Conservation (phyloP, 139 green algal genomes). For the Klebsormidium nitens region DNA sequence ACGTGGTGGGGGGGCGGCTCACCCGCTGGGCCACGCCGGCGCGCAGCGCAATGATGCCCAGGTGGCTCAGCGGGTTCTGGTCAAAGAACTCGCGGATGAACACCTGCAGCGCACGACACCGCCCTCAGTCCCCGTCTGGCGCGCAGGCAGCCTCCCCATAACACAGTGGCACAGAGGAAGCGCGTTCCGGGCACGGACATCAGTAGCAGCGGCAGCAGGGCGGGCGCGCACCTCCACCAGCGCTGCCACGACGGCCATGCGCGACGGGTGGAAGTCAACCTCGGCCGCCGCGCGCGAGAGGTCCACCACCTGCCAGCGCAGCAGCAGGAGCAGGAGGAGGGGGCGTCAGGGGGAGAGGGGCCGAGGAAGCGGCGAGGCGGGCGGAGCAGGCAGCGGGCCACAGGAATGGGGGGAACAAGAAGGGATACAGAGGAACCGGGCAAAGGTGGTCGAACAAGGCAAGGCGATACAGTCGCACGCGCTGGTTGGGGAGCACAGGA, state of each 20-base stretch:
- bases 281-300: constrained; percentile 62
- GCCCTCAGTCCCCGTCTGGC: too few relatives aligned
- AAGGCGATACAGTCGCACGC: constrained; percentile 5
- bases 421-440: not conserved
- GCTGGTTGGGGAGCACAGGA: not conserved
- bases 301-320: constrained; percentile 51
- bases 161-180: not conserved
- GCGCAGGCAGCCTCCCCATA: too few relatives aligned
- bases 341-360: not conserved
- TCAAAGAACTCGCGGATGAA: constrained; percentile 95
- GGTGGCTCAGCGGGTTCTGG: constrained; percentile 85
- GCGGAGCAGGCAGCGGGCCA: not conserved
- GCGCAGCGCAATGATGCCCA: constrained; percentile 76
- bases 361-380: not conserved
- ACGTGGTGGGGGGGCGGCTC: not conserved
- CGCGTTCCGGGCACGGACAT: not conserved
- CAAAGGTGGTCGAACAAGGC: not conserved
- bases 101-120: constrained; percentile 28
- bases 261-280: constrained; percentile 73
- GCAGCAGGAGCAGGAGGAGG: not conserved
- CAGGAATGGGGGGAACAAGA: not conserved
- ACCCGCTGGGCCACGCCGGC: constrained; percentile 65
- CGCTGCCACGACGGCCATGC: constrained; percentile 58
- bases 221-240: constrained; percentile 6
- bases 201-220: not conserved